Conservation (phyloP, 805 yeast species). For the Candida maltosa region DNA sequence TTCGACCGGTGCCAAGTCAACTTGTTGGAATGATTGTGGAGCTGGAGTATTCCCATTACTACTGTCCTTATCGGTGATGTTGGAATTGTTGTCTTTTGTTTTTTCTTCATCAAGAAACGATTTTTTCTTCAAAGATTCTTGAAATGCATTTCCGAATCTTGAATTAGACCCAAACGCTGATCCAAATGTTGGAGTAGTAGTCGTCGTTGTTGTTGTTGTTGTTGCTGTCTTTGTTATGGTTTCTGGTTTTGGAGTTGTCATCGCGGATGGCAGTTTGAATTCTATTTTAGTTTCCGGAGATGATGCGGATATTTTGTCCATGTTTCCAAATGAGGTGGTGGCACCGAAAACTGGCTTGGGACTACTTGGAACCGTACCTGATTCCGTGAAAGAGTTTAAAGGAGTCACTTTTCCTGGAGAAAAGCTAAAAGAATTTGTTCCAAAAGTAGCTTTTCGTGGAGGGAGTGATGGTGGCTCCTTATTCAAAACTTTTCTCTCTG, state of each 20-base stretch:
- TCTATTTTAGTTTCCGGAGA: not conserved
- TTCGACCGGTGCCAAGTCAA: conserved; percentile 55
- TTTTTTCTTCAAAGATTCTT: conserved; percentile 46
- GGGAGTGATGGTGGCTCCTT: conserved; percentile 10
- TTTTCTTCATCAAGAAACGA: conserved; percentile 51
- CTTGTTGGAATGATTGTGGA: conserved; percentile 47
- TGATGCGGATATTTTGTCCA: conserved; percentile 12
- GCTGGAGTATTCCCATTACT: conserved; percentile 13
- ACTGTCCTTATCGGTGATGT: conserved; percentile 16
- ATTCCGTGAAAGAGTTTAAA: conserved; percentile 11
- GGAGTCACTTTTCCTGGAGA: conserved; percentile 14
- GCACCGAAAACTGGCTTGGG: conserved; percentile 37
- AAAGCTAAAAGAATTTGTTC: conserved; percentile 17
- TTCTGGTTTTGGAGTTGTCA: conserved; percentile 2
- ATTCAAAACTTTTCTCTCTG: not conserved
- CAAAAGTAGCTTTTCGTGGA: conserved; percentile 15
- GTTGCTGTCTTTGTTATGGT: conserved; percentile 4
- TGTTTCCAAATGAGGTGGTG: conserved; percentile 36
- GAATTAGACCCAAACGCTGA: conserved; percentile 45
- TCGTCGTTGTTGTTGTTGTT: conserved; percentile 9
- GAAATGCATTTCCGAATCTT: conserved; percentile 53
- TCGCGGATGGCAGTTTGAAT: not conserved
- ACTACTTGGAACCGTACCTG: conserved; percentile 6
- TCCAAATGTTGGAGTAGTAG: conserved; percentile 7
- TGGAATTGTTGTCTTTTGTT: conserved; percentile 11